A percentile compares a stretch with the other conserved stretches of the same genome.
Conservation (phyloP, 2,329 filamentous ascomycete species). For the Aspergillus proliferans region DNA sequence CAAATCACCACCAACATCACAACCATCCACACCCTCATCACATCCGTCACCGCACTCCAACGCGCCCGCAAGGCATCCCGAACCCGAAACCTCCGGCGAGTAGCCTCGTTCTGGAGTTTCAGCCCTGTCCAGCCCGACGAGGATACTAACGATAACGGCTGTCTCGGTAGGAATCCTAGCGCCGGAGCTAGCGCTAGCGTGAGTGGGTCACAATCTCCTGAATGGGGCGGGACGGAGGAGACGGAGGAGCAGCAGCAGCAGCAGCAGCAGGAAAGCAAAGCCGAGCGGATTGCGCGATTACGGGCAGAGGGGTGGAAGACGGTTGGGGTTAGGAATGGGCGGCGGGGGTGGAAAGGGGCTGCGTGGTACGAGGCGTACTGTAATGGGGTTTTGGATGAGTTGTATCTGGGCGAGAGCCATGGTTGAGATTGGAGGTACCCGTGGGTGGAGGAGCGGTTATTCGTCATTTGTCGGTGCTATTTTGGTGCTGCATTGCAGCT, state of each 20-base stretch:
- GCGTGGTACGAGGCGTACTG: slow-evolving; percentile 35
- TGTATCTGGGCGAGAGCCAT: slow-evolving; percentile 17
- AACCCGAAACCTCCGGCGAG: slow-evolving; percentile 20
- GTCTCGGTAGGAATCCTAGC: neutral
- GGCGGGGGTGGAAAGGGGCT: slow-evolving; percentile 31
- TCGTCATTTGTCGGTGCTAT: too few species aligned
- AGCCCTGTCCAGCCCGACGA: slow-evolving; percentile 17
- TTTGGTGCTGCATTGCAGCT: too few species aligned
- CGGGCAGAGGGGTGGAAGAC: slow-evolving; percentile 32
- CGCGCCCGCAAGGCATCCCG: slow-evolving; percentile 15
- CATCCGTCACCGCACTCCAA: slow-evolving; percentile 19
- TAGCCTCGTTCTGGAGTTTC: slow-evolving; percentile 38
- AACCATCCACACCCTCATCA: slow-evolving; percentile 20
- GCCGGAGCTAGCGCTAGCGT: too few species aligned
- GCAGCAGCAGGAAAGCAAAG: slow-evolving; percentile 24
- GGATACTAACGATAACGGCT: neutral
- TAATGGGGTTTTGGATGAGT: slow-evolving; percentile 29
- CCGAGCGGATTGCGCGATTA: slow-evolving; percentile 29
- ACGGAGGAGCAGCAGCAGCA: too few species aligned
- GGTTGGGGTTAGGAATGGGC: slow-evolving; percentile 27
- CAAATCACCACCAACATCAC: slow-evolving; percentile 23
- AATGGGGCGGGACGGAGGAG: neutral
- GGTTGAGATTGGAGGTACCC: too few species aligned
- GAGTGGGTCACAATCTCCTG: neutral
- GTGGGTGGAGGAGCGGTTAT: too few species aligned